phyloP scores from a whole-genome alignment of 1,284 basidiomycete genomes.

The Butyriboletus appendiculatus region DNA sequence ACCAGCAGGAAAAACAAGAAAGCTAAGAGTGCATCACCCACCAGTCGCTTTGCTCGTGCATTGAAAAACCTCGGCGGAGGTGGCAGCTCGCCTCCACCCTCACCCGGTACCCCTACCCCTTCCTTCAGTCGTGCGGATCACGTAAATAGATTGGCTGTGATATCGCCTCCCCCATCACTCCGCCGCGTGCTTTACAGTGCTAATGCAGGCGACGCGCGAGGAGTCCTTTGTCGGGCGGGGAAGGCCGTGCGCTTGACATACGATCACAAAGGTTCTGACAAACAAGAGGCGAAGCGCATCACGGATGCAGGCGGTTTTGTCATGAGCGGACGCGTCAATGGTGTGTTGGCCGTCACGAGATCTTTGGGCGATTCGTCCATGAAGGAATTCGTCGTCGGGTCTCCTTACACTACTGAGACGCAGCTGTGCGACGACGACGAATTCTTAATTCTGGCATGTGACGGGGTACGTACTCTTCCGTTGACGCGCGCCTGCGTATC shows the following conservation, averaged over 20 bases:
- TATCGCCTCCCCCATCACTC: conserved; percentile 49
- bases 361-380: conserved; percentile 97
- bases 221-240: conserved; percentile 86
- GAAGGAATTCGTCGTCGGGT: conserved; percentile 99
- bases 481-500: not conserved
- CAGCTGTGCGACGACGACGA: conserved; percentile 87
- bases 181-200: conserved; percentile 92
- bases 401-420: conserved; percentile 98
- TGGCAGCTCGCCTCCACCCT: conserved; percentile 43
- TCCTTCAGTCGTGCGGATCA: conserved; percentile 14
- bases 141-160: conserved; percentile 32
- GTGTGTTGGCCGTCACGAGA: conserved; percentile 94
- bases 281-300: conserved; percentile 96
- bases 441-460: conserved; percentile 95
- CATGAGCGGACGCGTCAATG: conserved; percentile 97
- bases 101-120: conserved; percentile 24
- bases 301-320: conserved; percentile 98
- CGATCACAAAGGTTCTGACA: conserved; percentile 98
- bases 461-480: not conserved
- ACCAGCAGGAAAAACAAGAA: conserved; percentile 37
- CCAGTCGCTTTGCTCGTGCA: conserved; percentile 57
- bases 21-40: conserved; percentile 44
- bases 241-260: conserved; percentile 94
- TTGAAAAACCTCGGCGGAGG: conserved; percentile 53
- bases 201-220: conserved; percentile 94